Conservation (phyloP, 2,329 filamentous ascomycete genomes). For the Aphanocladium album region DNA sequence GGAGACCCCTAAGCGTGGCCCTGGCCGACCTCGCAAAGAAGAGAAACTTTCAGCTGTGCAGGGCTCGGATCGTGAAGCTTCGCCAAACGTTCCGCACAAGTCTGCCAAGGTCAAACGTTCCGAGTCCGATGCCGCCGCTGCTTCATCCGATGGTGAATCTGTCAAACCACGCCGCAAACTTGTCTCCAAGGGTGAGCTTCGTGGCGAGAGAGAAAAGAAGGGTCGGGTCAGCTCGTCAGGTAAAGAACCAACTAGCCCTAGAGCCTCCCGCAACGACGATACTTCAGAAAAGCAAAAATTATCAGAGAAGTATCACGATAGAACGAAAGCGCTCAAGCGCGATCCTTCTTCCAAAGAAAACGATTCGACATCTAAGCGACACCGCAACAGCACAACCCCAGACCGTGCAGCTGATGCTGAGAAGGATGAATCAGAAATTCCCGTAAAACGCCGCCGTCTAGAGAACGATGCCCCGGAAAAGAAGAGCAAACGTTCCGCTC, state of each 20-base stretch:
- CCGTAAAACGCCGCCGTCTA: constrained; percentile 52
- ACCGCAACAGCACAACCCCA: constrained; percentile 55
- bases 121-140: constrained; percentile 48
- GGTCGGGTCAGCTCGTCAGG: constrained; percentile 48
- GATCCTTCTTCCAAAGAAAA: constrained; percentile 57
- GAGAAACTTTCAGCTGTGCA: constrained; percentile 36
- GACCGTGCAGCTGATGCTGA: constrained; percentile 47
- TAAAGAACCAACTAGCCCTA: constrained; percentile 49
- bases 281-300: constrained; percentile 41
- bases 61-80: constrained; percentile 49
- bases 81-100: constrained; percentile 44
- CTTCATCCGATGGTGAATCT: constrained; percentile 53
- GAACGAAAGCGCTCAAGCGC: constrained; percentile 56
- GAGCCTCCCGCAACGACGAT: constrained; percentile 47
- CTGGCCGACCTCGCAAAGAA: constrained; percentile 49
- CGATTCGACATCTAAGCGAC: constrained; percentile 52
- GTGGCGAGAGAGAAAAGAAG: constrained; percentile 54
- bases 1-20: constrained; percentile 44
- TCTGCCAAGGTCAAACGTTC: constrained; percentile 46
- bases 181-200: constrained; percentile 57
- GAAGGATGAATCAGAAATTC: constrained; percentile 47
- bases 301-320: constrained; percentile 54
- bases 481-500: constrained; percentile 37
- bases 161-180: constrained; percentile 58
- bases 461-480: constrained; percentile 50